Conservation (phyloP, 768 basidiomycete species). For the Cystobasidium onofrii region DNA sequence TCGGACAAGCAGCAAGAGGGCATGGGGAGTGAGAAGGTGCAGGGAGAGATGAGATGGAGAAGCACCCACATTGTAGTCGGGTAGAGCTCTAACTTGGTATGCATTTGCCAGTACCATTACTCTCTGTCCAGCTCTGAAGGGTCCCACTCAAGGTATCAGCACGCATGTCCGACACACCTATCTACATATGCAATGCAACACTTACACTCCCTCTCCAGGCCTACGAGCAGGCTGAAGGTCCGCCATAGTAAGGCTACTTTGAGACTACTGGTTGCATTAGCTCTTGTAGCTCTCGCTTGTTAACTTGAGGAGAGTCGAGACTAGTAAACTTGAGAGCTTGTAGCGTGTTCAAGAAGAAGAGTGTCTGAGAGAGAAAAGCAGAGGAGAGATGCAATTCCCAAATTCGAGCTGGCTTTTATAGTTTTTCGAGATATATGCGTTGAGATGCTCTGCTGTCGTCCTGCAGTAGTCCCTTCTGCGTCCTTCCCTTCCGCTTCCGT, state of each 20-base stretch:
- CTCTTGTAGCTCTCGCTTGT: neutral
- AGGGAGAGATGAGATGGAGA: neutral
- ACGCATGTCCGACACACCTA: neutral
- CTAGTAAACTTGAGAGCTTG: neutral
- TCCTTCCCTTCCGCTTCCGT: neutral
- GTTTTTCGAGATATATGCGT: neutral
- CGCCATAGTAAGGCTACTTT: neutral
- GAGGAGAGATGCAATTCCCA: neutral
- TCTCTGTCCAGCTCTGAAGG: neutral
- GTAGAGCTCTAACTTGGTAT: constrained; percentile 11
- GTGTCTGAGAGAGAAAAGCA: neutral
- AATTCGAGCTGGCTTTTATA: neutral
- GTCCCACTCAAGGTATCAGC: neutral
- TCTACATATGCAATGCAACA: neutral
- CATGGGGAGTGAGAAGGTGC: neutral
- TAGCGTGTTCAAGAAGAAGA: neutral
- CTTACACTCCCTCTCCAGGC: constrained; percentile 19
- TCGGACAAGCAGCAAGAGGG: neutral
- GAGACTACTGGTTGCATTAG: neutral
- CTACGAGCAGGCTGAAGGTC: neutral
- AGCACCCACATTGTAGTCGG: constrained; percentile 24
- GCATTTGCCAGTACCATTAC: constrained; percentile 27
- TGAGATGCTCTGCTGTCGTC: neutral
- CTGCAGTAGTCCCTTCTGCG: neutral
- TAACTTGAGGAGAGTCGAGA: neutral